Conservation (phyloP, 1,139 yeast genomes). For the Sugiyamaella grinbergsii region DNA sequence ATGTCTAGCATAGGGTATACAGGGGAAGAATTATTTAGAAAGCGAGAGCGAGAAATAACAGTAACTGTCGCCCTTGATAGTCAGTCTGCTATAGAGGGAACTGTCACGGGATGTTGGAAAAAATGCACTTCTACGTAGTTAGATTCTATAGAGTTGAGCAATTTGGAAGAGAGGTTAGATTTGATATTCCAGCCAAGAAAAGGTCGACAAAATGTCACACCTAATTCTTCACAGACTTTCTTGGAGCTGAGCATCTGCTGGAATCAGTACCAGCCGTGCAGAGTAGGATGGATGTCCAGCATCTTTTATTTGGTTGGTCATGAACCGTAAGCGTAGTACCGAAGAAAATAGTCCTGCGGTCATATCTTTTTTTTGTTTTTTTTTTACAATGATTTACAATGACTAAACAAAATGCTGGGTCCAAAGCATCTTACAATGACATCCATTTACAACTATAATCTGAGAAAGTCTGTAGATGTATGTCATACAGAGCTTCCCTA, state of each 20-base stretch:
- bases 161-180: conserved; percentile 36
- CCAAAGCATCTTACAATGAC: conserved; percentile 59
- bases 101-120: not conserved
- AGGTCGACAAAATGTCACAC: conserved; percentile 49
- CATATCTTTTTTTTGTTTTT: too few relatives aligned
- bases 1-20: too few relatives aligned
- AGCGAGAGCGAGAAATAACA: too few relatives aligned
- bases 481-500: too few relatives aligned
- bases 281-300: conserved; percentile 64
- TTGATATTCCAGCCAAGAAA: conserved; percentile 56
- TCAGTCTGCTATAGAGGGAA: conserved; percentile 43
- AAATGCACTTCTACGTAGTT: conserved; percentile 20
- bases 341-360: conserved; percentile 54
- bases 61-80: conserved; percentile 3
- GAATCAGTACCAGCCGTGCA: conserved; percentile 46
- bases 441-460: conserved; percentile 54
- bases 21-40: too few relatives aligned
- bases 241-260: conserved; percentile 47
- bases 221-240: conserved; percentile 48
- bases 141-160: conserved; percentile 19
- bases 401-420: conserved; percentile 40
- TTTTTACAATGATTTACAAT: too few relatives aligned
- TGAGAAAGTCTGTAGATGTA: too few relatives aligned
- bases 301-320: conserved; percentile 47
- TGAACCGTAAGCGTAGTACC: conserved; percentile 64